Evolutionary conservation across 495 filamentous ascomycete genomes (phyloP).

Genomic region (Chaetomidium leptoderma): DNA sequence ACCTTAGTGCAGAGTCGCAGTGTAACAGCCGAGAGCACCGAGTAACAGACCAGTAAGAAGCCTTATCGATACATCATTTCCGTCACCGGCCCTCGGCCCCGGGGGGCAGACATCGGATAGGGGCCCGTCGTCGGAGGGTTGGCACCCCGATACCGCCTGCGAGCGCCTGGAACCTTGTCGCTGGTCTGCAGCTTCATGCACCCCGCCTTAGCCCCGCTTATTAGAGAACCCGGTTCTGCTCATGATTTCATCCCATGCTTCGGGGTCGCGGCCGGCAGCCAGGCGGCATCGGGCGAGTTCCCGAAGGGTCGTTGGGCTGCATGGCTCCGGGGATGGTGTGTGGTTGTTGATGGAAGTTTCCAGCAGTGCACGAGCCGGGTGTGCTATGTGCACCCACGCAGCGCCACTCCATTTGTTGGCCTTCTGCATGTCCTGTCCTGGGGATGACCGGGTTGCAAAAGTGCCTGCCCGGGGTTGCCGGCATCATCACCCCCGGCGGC

Average conservation of each 20-base stretch:
- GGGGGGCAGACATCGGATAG: not conserved
- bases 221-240: not conserved
- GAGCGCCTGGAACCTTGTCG: too few species aligned
- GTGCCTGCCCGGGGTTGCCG: too few species aligned
- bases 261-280: not conserved
- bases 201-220: not conserved
- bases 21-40: not conserved
- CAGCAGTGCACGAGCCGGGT: too few species aligned
- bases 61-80: not conserved
- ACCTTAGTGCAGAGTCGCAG: not conserved
- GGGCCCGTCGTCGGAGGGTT: not conserved
- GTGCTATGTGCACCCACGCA: too few species aligned
- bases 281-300: too few species aligned
- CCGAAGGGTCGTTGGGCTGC: too few species aligned
- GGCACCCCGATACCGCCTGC: not conserved
- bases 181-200: not conserved
- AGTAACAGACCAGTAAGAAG: not conserved
- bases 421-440: too few species aligned
- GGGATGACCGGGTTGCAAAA: too few species aligned
- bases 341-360: too few species aligned
- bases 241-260: not conserved
- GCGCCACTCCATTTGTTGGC: too few species aligned
- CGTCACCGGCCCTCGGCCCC: conserved; percentile 6
- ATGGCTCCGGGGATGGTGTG: too few species aligned
- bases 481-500: too few species aligned